Evolutionary conservation across 2,329 filamentous ascomycete species (phyloP).

Genomic region (Scleromitrula shiraiana): DNA sequence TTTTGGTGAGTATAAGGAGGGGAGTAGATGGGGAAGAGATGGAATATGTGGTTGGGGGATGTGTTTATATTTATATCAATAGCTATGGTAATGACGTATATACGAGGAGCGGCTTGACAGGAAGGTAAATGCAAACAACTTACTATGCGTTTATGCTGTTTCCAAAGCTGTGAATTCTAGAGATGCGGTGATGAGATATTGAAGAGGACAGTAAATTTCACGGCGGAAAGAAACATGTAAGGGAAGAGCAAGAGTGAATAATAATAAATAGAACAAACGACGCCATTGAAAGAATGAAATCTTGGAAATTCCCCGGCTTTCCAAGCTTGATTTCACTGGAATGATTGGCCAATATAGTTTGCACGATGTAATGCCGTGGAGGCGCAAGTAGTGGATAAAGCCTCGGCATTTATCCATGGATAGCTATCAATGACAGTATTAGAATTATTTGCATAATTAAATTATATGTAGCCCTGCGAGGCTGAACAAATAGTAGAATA

Average conservation of each 20-base stretch:
- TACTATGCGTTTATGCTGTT: no score
- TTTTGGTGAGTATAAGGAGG: background rate
- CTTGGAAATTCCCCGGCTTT: constrained; percentile 8
- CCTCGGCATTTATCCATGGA: background rate
- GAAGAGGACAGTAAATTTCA: background rate
- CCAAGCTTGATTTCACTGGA: background rate
- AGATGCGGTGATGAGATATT: background rate
- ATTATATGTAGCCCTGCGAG: no score
- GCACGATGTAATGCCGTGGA: constrained; percentile 3
- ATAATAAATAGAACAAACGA: background rate
- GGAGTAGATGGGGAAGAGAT: no score
- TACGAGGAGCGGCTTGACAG: no score
- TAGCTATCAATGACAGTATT: background rate
- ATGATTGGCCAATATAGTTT: background rate
- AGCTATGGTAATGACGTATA: no score
- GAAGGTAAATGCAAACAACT: no score
- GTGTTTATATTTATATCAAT: no score
- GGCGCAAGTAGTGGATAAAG: constrained; percentile 1
- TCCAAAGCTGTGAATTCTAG: background rate
- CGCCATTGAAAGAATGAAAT: constrained; percentile 1
- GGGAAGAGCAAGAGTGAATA: background rate
- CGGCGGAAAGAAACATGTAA: no score
- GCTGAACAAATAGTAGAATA: no score
- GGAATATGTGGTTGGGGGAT: no score
- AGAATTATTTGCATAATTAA: no score